These are phyloP conservation scores for Apiospora marii DNA, from an alignment of 2,329 filamentous ascomycete species.

Conservation along the genomic window DNA sequence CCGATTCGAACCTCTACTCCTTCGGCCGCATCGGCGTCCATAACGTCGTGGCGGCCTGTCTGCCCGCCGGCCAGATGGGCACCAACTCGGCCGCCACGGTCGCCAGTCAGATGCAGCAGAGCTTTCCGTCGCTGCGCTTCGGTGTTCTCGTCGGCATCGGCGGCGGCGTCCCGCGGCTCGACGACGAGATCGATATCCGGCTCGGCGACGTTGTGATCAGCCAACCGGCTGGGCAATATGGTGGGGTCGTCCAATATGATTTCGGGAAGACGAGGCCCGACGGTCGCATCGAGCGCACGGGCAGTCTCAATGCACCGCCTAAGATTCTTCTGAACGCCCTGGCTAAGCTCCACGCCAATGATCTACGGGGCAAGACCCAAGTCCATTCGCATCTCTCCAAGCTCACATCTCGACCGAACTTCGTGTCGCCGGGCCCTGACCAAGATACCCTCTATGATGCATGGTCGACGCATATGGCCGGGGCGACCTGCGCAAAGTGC, in stretches of 20 bases:
- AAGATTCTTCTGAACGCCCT: neutral
- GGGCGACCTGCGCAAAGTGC: conserved; percentile 4
- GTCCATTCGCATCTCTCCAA: neutral
- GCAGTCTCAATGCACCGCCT: conserved; percentile 25
- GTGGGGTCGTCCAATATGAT: conserved; percentile 23
- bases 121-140: conserved; percentile 27
- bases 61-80: conserved; percentile 35
- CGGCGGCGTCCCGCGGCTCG: neutral
- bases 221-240: neutral
- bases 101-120: conserved; percentile 31
- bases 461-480: neutral
- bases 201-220: conserved; percentile 4
- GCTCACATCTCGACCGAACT: neutral
- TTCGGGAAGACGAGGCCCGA: conserved; percentile 30
- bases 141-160: neutral
- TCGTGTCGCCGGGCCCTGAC: neutral
- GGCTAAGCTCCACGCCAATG: neutral
- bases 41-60: conserved; percentile 33
- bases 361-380: neutral
- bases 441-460: neutral
- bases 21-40: conserved; percentile 33
- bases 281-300: conserved; percentile 27
- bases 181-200: neutral
- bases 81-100: conserved; percentile 35
- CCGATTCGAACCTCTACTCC: conserved; percentile 35